Evolutionary conservation across 1,284 basidiomycete genomes (phyloP), one percentile per base, ranked within the genome.

Genomic region (Leccinum fallax): DNA sequence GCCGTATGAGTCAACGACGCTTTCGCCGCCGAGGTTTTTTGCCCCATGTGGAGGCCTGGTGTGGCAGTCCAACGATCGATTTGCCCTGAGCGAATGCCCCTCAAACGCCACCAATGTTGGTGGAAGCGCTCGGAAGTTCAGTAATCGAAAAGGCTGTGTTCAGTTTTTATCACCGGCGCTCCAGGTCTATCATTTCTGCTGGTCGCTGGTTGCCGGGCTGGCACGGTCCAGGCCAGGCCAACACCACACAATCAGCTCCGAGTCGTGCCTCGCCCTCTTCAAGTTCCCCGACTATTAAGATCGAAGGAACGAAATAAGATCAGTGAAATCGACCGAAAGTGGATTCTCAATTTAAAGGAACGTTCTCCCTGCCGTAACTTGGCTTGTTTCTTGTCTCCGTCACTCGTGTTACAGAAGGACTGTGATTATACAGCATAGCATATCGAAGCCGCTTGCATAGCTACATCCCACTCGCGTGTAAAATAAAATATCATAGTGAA

Each of bases 391-490:
- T 48, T 10, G 9, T 48, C 19, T 46, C 11, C 11, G 43, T 21
- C 6, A 10, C n/a, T 15, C 21, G 3, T 49, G 16, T 26, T 51
- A 51, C 15, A n/a, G 11, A 48, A 13, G 11, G 46, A 48, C 11
- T 21, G 46, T 13, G 5, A 51, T 51, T 51, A 6, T 13, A 43
- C 15, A 19, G 32, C 28, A 49, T 43, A 19, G 46, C 28, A 55
- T 43, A 43, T 58, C 53, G 21, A 57, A n/a, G 26, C 16, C 21
- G 43, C 30, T 40, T 11, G n/a, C n/a, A 60, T 40, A 59, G 58
- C 21, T 53, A 63, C 46, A 49, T 65, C 49, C 28, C 40, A 46
- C 32, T 36, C 40, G 10, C 7, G 5, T 58, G 32, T 52, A 48
- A 55, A 36, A 36, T 36, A 36, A 24, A 13, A 36, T 59, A 55